phyloP scores from a whole-genome alignment of 2,329 filamentous ascomycete genomes.

The Nemania serpens region DNA sequence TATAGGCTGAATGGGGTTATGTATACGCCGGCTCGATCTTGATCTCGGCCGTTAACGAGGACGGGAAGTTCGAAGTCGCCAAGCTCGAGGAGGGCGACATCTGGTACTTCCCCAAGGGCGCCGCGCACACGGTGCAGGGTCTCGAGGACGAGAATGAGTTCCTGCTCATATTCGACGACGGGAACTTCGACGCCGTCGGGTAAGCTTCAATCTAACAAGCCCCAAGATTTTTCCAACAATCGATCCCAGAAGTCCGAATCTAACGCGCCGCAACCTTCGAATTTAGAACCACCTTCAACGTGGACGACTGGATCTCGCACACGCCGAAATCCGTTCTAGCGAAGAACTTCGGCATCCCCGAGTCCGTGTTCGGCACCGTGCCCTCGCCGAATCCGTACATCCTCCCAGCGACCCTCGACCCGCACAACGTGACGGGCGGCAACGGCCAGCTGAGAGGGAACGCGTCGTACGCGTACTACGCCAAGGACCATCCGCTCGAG shows the following conservation, averaged over 20 bases:
- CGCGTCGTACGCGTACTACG: constrained; percentile 66
- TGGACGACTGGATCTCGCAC: constrained; percentile 72
- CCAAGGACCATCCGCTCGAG: constrained; percentile 59
- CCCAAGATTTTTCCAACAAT: no score
- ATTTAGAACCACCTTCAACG: constrained; percentile 63
- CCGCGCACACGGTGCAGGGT: constrained; percentile 66
- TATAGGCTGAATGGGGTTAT: constrained; percentile 68
- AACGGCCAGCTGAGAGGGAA: constrained; percentile 58
- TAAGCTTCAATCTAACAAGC: constrained; percentile 33
- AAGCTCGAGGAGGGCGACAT: constrained; percentile 65
- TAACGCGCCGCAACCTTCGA: no score
- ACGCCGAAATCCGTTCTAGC: constrained; percentile 67
- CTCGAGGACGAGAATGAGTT: constrained; percentile 71
- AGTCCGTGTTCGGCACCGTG: constrained; percentile 62
- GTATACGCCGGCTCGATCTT: constrained; percentile 61
- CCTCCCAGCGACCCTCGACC: constrained; percentile 58
- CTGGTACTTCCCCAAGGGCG: constrained; percentile 72
- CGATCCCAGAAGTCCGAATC: no score
- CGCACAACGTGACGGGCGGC: constrained; percentile 50
- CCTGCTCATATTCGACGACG: constrained; percentile 68
- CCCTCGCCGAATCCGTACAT: constrained; percentile 66
- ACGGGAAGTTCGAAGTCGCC: constrained; percentile 60
- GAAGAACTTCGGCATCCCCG: constrained; percentile 70
- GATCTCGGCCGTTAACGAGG: constrained; percentile 65
- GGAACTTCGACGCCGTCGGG: constrained; percentile 67